Evolutionary conservation across 2,329 filamentous ascomycete genomes (phyloP), one percentile per base, ranked within the genome.

Genomic region (Seiridium cupressi): DNA sequence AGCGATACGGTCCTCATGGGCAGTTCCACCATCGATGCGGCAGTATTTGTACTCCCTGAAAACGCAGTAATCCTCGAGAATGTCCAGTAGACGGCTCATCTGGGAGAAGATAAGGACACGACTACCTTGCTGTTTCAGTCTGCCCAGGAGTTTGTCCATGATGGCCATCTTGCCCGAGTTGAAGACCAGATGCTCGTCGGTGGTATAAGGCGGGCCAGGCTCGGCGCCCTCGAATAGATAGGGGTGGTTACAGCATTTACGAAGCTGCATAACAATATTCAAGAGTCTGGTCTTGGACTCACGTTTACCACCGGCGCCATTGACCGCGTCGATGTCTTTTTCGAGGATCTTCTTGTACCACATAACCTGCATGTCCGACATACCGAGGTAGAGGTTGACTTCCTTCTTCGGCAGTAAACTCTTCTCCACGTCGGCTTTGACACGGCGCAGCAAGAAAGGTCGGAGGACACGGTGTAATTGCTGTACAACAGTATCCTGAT

Each of bases 301-400:
- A 62, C 93, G 90, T 78, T 97, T 99, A 55, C 95, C 95, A 64
- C 90, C 92, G 36, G 94, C 95, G 62, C 95, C 95, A 67, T 99
- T 99, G 69, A 99, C 94, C 11, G 95, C 95, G 74, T 99, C 95
- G 63, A 99, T 99, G 70, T 99, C 95, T 78, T 98, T 99, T 72
- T 99, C 95, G 3, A 99, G 81, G 68, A 99, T 99, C 79, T 97
- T 98, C 75, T 97, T 91, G 73, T 99, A 99, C 94, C 95, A 99
- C 72, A 95, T 96, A 67, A 97, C 86, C 74, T 99, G 95, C 95
- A 99, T 99, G 60, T 97, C 93, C 1, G 95, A 93, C 94, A 99
- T 97, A 66, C 94, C 95, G 66, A 99, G 89, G 72, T 98, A 99
- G 35, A 99, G 78, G 66, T 99, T 99, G 70, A 98, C 81, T 74